Conservation (phyloP, 768 basidiomycete genomes). For the Termitomyces sp. region DNA sequence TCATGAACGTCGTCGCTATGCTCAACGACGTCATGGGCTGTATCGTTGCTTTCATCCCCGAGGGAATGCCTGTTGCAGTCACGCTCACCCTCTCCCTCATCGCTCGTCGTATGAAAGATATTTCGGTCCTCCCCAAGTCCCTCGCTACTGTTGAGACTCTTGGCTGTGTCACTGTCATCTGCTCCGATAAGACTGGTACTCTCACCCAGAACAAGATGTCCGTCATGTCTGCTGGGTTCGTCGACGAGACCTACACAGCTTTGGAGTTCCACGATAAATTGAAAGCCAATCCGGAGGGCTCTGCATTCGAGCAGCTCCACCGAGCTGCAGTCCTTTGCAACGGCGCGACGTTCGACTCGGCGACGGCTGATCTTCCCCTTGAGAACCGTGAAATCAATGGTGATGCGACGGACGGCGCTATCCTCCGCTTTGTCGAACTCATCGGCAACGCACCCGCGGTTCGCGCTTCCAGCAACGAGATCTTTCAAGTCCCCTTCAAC, state of each 20-base stretch:
- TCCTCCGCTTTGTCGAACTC: constrained; percentile 41
- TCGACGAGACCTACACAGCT: constrained; percentile 24
- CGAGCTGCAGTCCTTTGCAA: constrained; percentile 48
- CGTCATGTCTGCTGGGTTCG: constrained; percentile 40
- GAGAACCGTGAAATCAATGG: constrained; percentile 32
- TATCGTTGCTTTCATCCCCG: constrained; percentile 37
- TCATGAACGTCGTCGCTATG: constrained; percentile 45
- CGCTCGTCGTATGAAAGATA: constrained; percentile 12
- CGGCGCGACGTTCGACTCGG: constrained; percentile 42
- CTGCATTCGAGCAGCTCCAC: constrained; percentile 18
- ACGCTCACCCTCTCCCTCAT: constrained; percentile 38
- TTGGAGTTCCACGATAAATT: constrained; percentile 13
- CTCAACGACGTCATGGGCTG: constrained; percentile 51
- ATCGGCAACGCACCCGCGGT: constrained; percentile 16
- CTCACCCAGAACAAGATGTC: constrained; percentile 58
- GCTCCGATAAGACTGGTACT: constrained; percentile 57
- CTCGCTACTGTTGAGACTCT: constrained; percentile 64
- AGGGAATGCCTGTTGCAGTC: constrained; percentile 49
- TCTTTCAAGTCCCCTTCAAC: constrained; percentile 38
- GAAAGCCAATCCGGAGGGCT: neutral
- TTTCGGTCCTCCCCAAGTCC: constrained; percentile 29
- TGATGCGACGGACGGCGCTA: constrained; percentile 51
- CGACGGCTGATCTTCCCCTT: constrained; percentile 16
- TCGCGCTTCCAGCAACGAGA: constrained; percentile 16
- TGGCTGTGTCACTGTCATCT: constrained; percentile 51